Evolutionary conservation across 176 grass and related monocot species (phyloP).

Genomic region (Bromus sterilis): DNA sequence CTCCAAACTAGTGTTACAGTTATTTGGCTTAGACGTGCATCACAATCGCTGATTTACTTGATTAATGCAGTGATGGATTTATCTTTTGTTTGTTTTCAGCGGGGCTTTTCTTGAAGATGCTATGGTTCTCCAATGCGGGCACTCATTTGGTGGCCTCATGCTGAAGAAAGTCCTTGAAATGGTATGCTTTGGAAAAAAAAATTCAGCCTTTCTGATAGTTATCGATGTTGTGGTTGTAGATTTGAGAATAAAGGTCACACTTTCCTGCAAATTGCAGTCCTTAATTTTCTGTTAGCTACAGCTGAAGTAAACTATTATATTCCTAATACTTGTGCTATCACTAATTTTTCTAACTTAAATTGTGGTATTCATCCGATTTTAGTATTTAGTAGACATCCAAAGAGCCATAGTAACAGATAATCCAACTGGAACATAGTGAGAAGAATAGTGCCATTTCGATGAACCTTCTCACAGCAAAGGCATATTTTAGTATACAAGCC

Average conservation of each 20-base stretch:
- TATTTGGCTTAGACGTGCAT: neutral
- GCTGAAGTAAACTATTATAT: neutral
- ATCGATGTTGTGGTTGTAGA: neutral
- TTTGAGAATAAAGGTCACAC: neutral
- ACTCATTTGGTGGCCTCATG: conserved; percentile 75
- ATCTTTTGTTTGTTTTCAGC: conserved; percentile 31
- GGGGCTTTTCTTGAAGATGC: conserved; percentile 85
- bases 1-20: neutral
- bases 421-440: neutral
- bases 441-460: neutral
- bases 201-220: neutral
- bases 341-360: neutral
- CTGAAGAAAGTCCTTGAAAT: conserved; percentile 75
- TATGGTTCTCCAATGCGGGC: conserved; percentile 71
- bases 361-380: neutral
- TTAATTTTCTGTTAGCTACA: neutral
- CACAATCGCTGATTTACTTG: neutral
- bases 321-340: neutral
- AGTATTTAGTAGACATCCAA: neutral
- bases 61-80: conserved; percentile 11
- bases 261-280: neutral
- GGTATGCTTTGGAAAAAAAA: conserved; percentile 29
- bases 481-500: neutral
- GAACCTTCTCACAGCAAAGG: neutral
- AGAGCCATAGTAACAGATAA: neutral